A percentile compares a stretch with the other conserved stretches of the same genome.
These are phyloP conservation scores for Patellaria atrata DNA, from an alignment of 495 filamentous ascomycete species.

Conservation along the genomic window DNA sequence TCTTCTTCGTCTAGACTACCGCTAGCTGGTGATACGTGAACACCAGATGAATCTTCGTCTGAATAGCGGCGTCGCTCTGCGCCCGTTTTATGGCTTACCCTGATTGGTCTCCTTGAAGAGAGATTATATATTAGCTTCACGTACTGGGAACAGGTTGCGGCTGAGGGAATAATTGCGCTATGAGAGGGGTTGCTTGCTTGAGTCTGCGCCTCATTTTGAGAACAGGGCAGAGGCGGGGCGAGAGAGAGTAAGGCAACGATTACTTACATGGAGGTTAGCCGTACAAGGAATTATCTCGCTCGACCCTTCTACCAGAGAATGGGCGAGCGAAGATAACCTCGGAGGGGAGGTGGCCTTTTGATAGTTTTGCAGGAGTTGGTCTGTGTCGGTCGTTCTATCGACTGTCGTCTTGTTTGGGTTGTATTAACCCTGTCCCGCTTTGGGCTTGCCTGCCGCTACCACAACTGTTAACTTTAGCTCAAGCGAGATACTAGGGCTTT, in stretches of 20 bases:
- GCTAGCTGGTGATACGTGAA: slow-evolving; percentile 14
- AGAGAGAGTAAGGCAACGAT: slow-evolving; percentile 20
- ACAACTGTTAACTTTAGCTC: too few relatives aligned
- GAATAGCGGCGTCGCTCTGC: slow-evolving; percentile 10
- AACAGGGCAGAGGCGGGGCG: slow-evolving; percentile 7
- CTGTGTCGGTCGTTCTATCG: too few relatives aligned
- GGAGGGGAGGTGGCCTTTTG: too few relatives aligned
- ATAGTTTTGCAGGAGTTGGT: too few relatives aligned
- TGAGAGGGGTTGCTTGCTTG: slow-evolving; percentile 9
- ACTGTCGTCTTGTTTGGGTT: too few relatives aligned
- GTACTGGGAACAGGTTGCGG: too few relatives aligned
- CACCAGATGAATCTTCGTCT: slow-evolving; percentile 19
- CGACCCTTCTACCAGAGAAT: slow-evolving; percentile 21
- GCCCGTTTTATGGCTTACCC: slow-evolving; percentile 17
- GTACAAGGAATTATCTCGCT: slow-evolving; percentile 11
- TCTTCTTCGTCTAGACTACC: slow-evolving; percentile 16
- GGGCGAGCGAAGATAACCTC: slow-evolving; percentile 16
- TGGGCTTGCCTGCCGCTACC: too few relatives aligned
- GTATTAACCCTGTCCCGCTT: too few relatives aligned
- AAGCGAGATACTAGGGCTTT: too few relatives aligned
- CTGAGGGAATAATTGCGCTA: slow-evolving; percentile 10
- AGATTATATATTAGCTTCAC: slow-evolving; percentile 16
- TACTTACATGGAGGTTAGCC: slow-evolving; percentile 19
- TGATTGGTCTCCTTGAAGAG: slow-evolving; percentile 21
- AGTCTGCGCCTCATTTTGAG: too few relatives aligned